Evolutionary conservation across 352 stramenopile genomes (phyloP).

Genomic region (Phytophthora fragariaefolia): DNA sequence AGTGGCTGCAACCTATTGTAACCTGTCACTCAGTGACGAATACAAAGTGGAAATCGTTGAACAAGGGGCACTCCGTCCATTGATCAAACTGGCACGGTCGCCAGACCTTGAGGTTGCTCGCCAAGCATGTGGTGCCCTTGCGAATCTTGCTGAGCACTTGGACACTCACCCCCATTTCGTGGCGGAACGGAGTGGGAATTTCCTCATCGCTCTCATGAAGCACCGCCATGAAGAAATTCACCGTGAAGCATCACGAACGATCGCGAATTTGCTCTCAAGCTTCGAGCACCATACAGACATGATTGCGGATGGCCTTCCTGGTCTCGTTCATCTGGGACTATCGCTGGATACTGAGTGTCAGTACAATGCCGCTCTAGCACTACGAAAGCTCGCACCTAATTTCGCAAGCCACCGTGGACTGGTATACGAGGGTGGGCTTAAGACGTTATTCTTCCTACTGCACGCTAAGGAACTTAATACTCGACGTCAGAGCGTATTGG

Average conservation of each 20-base stretch:
- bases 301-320: conserved; percentile 90
- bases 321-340: conserved; percentile 91
- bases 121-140: conserved; percentile 92
- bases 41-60: conserved; percentile 92
- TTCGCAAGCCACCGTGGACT: conserved; percentile 87
- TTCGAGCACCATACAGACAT: conserved; percentile 93
- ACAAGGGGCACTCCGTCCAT: conserved; percentile 72
- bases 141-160: conserved; percentile 95
- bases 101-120: conserved; percentile 92
- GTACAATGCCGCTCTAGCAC: conserved; percentile 94
- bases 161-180: conserved; percentile 93
- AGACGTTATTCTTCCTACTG: conserved; percentile 92
- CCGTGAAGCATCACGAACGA: conserved; percentile 92
- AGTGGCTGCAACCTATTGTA: conserved; percentile 94
- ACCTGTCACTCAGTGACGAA: conserved; percentile 92
- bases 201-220: conserved; percentile 84
- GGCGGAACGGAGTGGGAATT: conserved; percentile 67
- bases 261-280: conserved; percentile 95
- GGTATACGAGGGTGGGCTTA: conserved; percentile 90
- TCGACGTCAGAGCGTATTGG: conserved; percentile 89
- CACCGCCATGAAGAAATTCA: conserved; percentile 92
- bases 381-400: conserved; percentile 95
- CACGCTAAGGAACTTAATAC: conserved; percentile 93
- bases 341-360: conserved; percentile 93
- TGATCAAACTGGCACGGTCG: conserved; percentile 90